Conservation (phyloP, 768 basidiomycete species). For the Lentinula sp. region DNA sequence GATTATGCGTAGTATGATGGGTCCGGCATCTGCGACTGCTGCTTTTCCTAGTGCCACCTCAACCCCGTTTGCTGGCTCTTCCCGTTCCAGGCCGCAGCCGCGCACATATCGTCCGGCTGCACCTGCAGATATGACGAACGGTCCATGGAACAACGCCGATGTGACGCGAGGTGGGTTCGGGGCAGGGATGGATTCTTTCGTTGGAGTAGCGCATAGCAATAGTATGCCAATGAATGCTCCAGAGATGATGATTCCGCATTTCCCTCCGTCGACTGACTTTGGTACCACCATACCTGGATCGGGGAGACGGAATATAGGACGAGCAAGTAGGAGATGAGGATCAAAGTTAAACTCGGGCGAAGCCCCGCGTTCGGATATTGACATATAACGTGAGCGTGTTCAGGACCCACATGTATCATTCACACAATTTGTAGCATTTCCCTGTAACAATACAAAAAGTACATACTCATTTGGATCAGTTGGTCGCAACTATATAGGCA, state of each 20-base stretch:
- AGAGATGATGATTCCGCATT: neutral
- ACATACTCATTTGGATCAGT: neutral
- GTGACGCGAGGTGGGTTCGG: neutral
- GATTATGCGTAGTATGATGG: slow-evolving; percentile 52
- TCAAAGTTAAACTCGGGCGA: neutral
- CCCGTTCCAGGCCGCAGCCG: neutral
- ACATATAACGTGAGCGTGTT: neutral
- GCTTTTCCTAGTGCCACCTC: slow-evolving; percentile 1
- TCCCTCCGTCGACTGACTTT: neutral
- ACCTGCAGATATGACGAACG: neutral
- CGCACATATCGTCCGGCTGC: neutral
- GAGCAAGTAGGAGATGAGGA: neutral
- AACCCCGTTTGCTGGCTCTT: slow-evolving; percentile 1
- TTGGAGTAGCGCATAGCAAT: neutral
- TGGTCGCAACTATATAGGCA: neutral
- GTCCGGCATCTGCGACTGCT: slow-evolving; percentile 11
- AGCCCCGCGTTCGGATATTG: neutral
- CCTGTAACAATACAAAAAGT: neutral
- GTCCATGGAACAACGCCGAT: slow-evolving; percentile 3
- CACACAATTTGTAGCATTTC: neutral
- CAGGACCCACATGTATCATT: neutral
- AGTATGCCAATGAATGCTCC: neutral
- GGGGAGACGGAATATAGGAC: neutral
- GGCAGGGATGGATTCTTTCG: slow-evolving; percentile 2
- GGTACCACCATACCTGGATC: neutral